Evolutionary conservation across 805 yeast genomes (phyloP), one percentile per base, ranked within the genome.

Genomic region (Lipomyces kockii): DNA sequence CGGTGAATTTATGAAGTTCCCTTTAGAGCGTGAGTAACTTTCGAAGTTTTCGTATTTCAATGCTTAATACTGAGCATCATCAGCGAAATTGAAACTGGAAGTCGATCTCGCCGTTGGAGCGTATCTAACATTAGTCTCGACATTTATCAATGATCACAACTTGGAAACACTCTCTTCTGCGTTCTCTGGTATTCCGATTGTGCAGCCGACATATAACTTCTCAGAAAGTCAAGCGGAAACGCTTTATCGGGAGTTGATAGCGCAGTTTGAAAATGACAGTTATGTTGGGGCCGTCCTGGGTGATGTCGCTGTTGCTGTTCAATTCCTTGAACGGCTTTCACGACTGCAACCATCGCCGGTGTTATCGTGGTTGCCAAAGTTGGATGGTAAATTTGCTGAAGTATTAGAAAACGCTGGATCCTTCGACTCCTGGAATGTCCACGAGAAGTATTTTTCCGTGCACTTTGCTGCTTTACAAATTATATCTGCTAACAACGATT

Each of bases 351-450:
- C 8, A n/a, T 43, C 49, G 22, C 49, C 49, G 11, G 49, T 43
- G 14, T 7, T 43, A 6, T 7, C 14, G 22, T 7, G 22, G 22
- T 7, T 43, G 6, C 49, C 49, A 52, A 22, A 25, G n/a, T 53
- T 59, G 25, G 56, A 53, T 14, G 55, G 34, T 11, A 49, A 17
- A 12, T 35, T 65, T 20, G 65, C 65, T 22, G 22, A 43, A 6
- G 3, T 65, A 3, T 9, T 65, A 35, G 37, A 22, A 14, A 37
- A n/a, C 2, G 17, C 20, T 8, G 62, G 61, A 1, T 35, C 58
- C 2, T 32, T 22, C 6, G 46, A 29, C 12, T 22, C 43, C 3
- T 25, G 60, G 39, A 63, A 65, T 37, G 61, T 60, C n/a, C 70
- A 64, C 49, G 46, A 54, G 32, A 60, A 29, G 64, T 64, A 54